A percentile compares a stretch with the other conserved stretches of the same genome.
phyloP scores from a whole-genome alignment of 1,139 yeast genomes.

The Sugiyamaella grinbergsii region DNA sequence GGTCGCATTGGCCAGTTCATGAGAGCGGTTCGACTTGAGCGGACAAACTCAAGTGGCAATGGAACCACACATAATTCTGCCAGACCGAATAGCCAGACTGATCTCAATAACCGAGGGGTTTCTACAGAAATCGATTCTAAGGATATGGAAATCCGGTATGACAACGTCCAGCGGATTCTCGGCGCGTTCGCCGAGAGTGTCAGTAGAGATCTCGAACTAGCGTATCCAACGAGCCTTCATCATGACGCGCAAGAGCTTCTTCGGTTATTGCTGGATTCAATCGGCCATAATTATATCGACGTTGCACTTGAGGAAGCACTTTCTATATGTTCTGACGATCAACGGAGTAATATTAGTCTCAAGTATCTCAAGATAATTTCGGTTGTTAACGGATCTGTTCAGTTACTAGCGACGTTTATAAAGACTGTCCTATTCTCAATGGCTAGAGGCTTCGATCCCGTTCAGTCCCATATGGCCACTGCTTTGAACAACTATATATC shows the following conservation, averaged over 20 bases:
- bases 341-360: slow-evolving; percentile 42
- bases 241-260: slow-evolving; percentile 67
- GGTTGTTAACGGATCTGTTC: slow-evolving; percentile 63
- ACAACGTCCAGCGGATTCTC: slow-evolving; percentile 62
- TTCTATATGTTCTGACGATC: slow-evolving; percentile 49
- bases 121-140: slow-evolving; percentile 21
- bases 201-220: slow-evolving; percentile 74
- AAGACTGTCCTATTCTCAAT: slow-evolving; percentile 74
- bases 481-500: slow-evolving; percentile 68
- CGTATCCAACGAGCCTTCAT: slow-evolving; percentile 60
- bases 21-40: slow-evolving; percentile 38
- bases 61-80: slow-evolving; percentile 12
- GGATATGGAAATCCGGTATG: slow-evolving; percentile 30
- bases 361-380: slow-evolving; percentile 55
- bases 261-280: slow-evolving; percentile 65
- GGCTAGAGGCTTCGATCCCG: slow-evolving; percentile 55
- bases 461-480: slow-evolving; percentile 64
- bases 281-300: slow-evolving; percentile 75
- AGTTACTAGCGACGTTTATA: slow-evolving; percentile 67
- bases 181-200: slow-evolving; percentile 77
- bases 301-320: slow-evolving; percentile 69
- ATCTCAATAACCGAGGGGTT: neutral
- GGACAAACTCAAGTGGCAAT: slow-evolving; percentile 28
- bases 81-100: slow-evolving; percentile 8
- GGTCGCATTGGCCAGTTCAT: slow-evolving; percentile 41